Evolutionary conservation across 2,329 filamentous ascomycete species (phyloP).

Genomic region (Xylariaceae sp.): DNA sequence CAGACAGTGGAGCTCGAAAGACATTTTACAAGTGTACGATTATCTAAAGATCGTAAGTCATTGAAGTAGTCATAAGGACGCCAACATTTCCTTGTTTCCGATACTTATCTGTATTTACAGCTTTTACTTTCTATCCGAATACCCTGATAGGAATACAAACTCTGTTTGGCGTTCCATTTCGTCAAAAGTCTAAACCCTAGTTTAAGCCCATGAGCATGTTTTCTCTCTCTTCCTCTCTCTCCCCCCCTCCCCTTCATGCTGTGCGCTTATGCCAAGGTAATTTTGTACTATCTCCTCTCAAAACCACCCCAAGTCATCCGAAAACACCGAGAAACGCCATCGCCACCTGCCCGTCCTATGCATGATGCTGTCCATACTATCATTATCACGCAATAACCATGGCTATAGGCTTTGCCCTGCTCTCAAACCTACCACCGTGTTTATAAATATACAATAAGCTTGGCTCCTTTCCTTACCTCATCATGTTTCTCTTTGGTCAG

Average conservation of each 20-base stretch:
- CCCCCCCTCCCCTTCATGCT: too few species aligned
- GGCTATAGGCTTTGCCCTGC: background rate
- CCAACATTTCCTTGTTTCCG: too few species aligned
- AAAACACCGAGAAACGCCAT: slow-evolving; percentile 9
- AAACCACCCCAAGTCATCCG: too few species aligned
- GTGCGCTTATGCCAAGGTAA: too few species aligned
- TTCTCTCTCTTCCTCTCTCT: too few species aligned
- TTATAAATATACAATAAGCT: background rate
- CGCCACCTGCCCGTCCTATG: background rate
- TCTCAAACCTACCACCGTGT: background rate
- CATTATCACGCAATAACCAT: slow-evolving; percentile 3
- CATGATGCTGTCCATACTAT: background rate
- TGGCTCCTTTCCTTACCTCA: background rate
- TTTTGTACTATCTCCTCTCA: too few species aligned
- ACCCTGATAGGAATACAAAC: slow-evolving; percentile 7
- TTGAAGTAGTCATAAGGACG: too few species aligned
- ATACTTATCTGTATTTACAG: background rate
- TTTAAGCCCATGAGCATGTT: too few species aligned
- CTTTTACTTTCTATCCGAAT: background rate
- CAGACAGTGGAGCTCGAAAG: too few species aligned
- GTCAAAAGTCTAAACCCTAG: too few species aligned
- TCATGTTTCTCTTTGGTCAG: slow-evolving; percentile 32
- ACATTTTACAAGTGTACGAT: too few species aligned
- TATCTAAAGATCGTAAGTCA: too few species aligned
- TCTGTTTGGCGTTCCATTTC: background rate